A percentile compares a stretch with the other conserved stretches of the same genome.
phyloP scores from a whole-genome alignment of 352 stramenopile species.

The Phytophthora idaei region DNA sequence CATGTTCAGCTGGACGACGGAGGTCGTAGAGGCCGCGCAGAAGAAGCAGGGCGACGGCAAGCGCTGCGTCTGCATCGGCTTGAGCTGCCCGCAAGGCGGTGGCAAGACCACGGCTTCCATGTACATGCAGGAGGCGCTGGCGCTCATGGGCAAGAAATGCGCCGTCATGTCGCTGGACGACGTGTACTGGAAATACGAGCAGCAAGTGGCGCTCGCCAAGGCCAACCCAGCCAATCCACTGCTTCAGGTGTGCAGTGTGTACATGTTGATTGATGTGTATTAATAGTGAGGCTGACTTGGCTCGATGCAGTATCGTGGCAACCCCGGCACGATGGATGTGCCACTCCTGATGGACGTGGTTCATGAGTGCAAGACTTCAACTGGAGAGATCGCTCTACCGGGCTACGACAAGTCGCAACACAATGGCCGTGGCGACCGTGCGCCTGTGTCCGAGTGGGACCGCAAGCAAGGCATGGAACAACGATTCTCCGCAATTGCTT shows the following conservation, averaged over 20 bases:
- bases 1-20: slow-evolving; percentile 75
- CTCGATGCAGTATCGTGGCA: slow-evolving; percentile 69
- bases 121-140: slow-evolving; percentile 69
- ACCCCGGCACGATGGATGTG: slow-evolving; percentile 84
- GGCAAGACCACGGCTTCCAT: slow-evolving; percentile 86
- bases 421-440: slow-evolving; percentile 73
- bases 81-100: slow-evolving; percentile 86
- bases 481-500: neutral
- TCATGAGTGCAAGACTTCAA: slow-evolving; percentile 55
- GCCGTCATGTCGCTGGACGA: slow-evolving; percentile 85
- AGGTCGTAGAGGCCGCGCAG: slow-evolving; percentile 49
- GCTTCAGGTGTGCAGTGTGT: slow-evolving; percentile 56
- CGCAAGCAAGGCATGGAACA: slow-evolving; percentile 50
- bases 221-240: slow-evolving; percentile 71
- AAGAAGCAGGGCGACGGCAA: slow-evolving; percentile 24
- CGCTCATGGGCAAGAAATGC: slow-evolving; percentile 58
- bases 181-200: slow-evolving; percentile 72
- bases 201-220: slow-evolving; percentile 69
- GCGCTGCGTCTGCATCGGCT: slow-evolving; percentile 71
- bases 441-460: slow-evolving; percentile 60
- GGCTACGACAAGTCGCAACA: slow-evolving; percentile 85
- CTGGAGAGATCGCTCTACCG: slow-evolving; percentile 55
- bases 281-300: neutral
- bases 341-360: slow-evolving; percentile 68
- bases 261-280: neutral